These are phyloP conservation scores for Aegilops umbellulata DNA, from an alignment of 176 grass and related monocot genomes.

Conservation along the genomic window DNA sequence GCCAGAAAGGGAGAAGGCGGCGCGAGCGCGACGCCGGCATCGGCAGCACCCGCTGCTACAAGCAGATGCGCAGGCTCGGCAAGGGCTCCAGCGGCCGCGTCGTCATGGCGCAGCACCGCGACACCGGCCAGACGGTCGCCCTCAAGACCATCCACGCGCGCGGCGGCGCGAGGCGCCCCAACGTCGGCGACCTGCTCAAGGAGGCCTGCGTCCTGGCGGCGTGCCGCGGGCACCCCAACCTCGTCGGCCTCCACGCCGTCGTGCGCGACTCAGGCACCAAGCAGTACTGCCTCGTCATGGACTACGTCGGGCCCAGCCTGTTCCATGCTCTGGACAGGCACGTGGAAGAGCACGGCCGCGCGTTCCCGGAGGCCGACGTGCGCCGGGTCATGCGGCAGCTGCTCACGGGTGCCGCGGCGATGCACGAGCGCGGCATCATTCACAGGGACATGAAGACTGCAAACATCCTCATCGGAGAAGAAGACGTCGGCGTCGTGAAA, in stretches of 20 bases:
- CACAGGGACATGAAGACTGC: constrained; percentile 44
- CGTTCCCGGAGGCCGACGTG: constrained; percentile 22
- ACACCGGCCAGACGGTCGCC: constrained; percentile 36
- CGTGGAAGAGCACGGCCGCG: background rate
- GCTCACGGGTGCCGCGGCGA: background rate
- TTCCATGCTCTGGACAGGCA: background rate
- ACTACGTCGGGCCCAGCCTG: constrained; percentile 37
- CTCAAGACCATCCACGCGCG: constrained; percentile 6
- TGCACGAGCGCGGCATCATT: constrained; percentile 26
- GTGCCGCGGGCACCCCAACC: constrained; percentile 1
- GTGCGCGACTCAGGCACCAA: background rate
- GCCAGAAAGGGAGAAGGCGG: background rate
- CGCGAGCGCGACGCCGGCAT: background rate
- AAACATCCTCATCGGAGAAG: constrained; percentile 26
- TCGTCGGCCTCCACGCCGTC: constrained; percentile 33
- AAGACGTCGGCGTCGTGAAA: constrained; percentile 5
- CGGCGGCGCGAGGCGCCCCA: background rate
- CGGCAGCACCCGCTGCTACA: constrained; percentile 21
- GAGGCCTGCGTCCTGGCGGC: constrained; percentile 3
- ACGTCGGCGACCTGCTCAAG: background rate
- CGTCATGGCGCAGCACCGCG: constrained; percentile 7
- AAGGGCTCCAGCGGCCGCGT: constrained; percentile 7
- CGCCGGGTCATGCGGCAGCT: constrained; percentile 30
- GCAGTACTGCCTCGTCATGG: constrained; percentile 22
- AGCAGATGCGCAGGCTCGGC: constrained; percentile 7